Base-by-base conservation (phyloP, 1,284 basidiomycete genomes). In the Singerocomus rubriflavus region DNA sequence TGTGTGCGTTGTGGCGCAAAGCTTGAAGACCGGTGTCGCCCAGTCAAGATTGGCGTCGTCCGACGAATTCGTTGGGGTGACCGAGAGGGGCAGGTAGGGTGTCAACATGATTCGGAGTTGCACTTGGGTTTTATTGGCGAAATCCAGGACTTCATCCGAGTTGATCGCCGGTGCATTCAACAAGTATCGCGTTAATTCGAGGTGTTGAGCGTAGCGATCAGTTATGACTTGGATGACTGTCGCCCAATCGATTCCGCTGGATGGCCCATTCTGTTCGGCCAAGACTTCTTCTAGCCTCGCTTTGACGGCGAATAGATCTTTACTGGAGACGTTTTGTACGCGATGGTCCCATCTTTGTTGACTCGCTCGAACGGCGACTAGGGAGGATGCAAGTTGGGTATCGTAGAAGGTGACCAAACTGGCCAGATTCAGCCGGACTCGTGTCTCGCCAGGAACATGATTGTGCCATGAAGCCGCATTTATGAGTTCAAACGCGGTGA, bases 231-330 rank as follows among this genome's bases (percentile, higher is more conserved):
- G 67, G 9, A 70, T 55, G 29, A 78, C 57, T 4, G 67, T 67
- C 31, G 55, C 57, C 77, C 78, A 80, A 53, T 79, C 72, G 5
- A 76, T 57, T 1, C 70, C 71, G 40, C 71, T 75, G 1, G 53
- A 51, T 0, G 47, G 34, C 10, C 47, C 52, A 31, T 46, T 16
- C 4, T 52, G 51, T 29, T 48, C 33, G 30, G 43, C 40, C 38
- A 71, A 46, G 5, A 52, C 59, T 9, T 55, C 57, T 34, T 57
- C 58, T 5, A 73, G 38, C 12, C 58, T 57, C 17, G 45, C 41
- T 32, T 48, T 60, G 44, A 34, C 50, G 4, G 6, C 52, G 3
- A 21, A 43, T 16, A 57, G 29, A 37, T 68, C 65, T 12, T 44
- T 36, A 10, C 41, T 39, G 14, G 57, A 60, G 13, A 72, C 64